Percentiles rank a stretch among this genome's conserved stretches.
phyloP scores from a whole-genome alignment of 2,329 filamentous ascomycete genomes.

The Mycosphaerella arachidis region DNA sequence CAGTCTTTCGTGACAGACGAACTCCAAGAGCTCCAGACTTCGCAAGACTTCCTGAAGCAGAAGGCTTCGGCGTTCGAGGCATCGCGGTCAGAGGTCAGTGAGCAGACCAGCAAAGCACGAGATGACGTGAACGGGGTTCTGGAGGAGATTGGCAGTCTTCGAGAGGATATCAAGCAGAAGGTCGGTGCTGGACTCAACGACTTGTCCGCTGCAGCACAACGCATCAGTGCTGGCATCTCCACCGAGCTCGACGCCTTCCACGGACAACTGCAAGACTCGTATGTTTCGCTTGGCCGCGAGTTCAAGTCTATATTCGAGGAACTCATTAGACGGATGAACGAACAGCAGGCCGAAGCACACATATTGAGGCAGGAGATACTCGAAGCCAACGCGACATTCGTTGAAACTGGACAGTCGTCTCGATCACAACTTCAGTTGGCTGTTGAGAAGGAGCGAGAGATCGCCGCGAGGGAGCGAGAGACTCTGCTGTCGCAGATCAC shows the following conservation, averaged over 20 bases:
- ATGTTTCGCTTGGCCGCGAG: constrained; percentile 75
- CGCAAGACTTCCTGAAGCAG: constrained; percentile 65
- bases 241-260: constrained; percentile 83
- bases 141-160: constrained; percentile 84
- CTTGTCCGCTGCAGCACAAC: constrained; percentile 76
- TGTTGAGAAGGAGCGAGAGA: constrained; percentile 70
- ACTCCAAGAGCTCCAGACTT: constrained; percentile 63
- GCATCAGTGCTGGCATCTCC: constrained; percentile 84
- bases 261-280: constrained; percentile 76
- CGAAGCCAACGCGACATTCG: constrained; percentile 61
- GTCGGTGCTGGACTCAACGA: constrained; percentile 81
- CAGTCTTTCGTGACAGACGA: constrained; percentile 71
- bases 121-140: constrained; percentile 87
- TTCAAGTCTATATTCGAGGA: constrained; percentile 83
- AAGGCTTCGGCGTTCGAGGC: constrained; percentile 64
- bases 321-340: constrained; percentile 66
- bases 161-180: constrained; percentile 80
- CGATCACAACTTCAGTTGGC: constrained; percentile 64
- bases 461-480: constrained; percentile 68
- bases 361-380: constrained; percentile 67
- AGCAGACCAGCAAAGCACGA: constrained; percentile 64
- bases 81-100: constrained; percentile 64
- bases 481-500: constrained; percentile 72
- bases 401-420: constrained; percentile 63
- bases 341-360: constrained; percentile 73